These are phyloP conservation scores for Didymella exigua DNA, from an alignment of 2,329 filamentous ascomycete genomes.

Conservation along the genomic window DNA sequence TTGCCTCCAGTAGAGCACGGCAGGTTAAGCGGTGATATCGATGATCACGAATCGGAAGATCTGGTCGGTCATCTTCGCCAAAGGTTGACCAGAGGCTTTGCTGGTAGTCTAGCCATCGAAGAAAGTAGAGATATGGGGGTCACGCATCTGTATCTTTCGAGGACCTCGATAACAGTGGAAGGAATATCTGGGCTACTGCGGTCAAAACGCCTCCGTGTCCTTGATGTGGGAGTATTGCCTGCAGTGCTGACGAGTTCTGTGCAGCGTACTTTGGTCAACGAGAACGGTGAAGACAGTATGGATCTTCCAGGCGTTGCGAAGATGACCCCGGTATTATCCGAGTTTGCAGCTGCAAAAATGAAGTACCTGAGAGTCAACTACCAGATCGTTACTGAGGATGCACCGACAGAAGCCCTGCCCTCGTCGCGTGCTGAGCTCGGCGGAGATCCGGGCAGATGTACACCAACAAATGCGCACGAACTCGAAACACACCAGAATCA, in stretches of 20 bases:
- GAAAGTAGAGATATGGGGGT: constrained; percentile 61
- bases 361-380: constrained; percentile 63
- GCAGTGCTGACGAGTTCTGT: constrained; percentile 25
- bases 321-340: constrained; percentile 57
- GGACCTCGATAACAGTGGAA: constrained; percentile 62
- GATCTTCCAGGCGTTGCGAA: constrained; percentile 59
- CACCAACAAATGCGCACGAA: constrained; percentile 33
- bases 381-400: constrained; percentile 57
- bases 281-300: constrained; percentile 30
- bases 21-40: constrained; percentile 45
- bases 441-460: constrained; percentile 28
- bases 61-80: constrained; percentile 59
- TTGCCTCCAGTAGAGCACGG: constrained; percentile 31
- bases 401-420: constrained; percentile 19
- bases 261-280: constrained; percentile 25
- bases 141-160: constrained; percentile 65
- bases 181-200: constrained; percentile 60
- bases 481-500: constrained; percentile 27
- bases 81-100: constrained; percentile 49
- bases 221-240: constrained; percentile 60
- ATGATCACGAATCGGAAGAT: constrained; percentile 48
- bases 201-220: constrained; percentile 58
- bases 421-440: constrained; percentile 36
- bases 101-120: constrained; percentile 61
- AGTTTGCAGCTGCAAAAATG: constrained; percentile 54